Base-by-base conservation (phyloP, 208 protist species). In the Angomonas deanei region DNA sequence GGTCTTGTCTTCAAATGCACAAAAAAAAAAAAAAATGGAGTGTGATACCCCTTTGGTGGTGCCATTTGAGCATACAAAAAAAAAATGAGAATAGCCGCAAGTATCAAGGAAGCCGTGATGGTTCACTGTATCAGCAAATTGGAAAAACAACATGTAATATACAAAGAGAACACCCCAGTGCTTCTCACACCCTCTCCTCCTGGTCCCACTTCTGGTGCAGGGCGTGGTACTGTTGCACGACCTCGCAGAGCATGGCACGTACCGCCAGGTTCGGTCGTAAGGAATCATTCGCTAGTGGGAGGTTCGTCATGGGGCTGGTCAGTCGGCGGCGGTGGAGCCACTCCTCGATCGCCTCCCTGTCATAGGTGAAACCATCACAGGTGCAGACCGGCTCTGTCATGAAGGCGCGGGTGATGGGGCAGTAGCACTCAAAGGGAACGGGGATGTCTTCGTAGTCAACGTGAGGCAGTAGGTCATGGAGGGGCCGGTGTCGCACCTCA, bases 361-460 rank as follows among this genome's bases (percentile, higher is more conserved):
- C 88, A 68, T 94, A 97, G n/a, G 84, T 92, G 67, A 92, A 81
- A 21, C 84, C 84, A 54, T 96, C 88, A 33, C 46, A 48, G 5
- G 90, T 91, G n/a, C 61, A 33, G n/a, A 97, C 92, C 0, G 92
- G 92, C 53, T 94, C 86, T 13, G 48, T 48, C 90, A 97, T 96
- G 11, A 95, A 32, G 1, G 39, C 65, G 23, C 68, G 72, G 28
- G 89, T 90, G 62, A 97, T 95, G 1, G 89, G 86, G 59, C 92
- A 97, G 69, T 88, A 82, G 21, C 75, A 78, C 32, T 66, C 50
- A 1, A 52, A 27, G 1, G 66, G 59, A 17, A 75, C 59, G 30
- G 59, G 36, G 23, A 77, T 62, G 54, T 60, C 55, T 11, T 64
- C 23, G n/a, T 55, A 57, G 42, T 57, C 47, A 17, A 61, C 38